Conservation (phyloP, 73 alveolate species). For the Tetrahymena malaccensis region DNA sequence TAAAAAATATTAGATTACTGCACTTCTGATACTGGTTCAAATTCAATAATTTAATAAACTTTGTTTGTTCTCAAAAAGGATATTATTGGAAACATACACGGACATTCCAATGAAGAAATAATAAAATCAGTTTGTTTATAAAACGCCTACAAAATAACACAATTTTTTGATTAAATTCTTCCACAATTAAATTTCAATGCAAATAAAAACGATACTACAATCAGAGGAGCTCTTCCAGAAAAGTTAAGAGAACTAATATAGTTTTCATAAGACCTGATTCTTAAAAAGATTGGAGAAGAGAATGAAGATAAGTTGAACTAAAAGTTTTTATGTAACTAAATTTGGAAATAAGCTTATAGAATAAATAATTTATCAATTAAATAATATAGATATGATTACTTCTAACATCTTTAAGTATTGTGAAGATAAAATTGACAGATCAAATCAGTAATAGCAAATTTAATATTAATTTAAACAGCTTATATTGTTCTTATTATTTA, state of each 20-base stretch:
- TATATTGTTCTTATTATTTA: neutral
- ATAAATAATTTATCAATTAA: neutral
- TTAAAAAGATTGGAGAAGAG: neutral
- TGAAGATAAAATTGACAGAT: neutral
- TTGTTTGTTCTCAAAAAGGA: neutral
- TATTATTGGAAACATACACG: neutral
- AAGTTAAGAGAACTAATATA: neutral
- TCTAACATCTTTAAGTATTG: neutral
- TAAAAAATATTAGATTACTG: neutral
- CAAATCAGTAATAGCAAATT: neutral
- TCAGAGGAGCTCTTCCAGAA: neutral
- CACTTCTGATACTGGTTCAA: neutral
- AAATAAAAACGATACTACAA: neutral
- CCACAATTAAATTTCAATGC: neutral
- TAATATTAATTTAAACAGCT: neutral
- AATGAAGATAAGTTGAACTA: neutral
- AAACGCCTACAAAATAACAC: neutral
- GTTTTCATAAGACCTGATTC: neutral
- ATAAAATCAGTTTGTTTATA: neutral
- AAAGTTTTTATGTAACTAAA: neutral
- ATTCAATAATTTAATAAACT: neutral
- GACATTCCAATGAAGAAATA: neutral
- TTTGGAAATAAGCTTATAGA: neutral
- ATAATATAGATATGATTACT: neutral
- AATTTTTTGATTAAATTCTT: neutral